Conservation (phyloP, 2,329 filamentous ascomycete genomes). For the Talaromyces amestolkiae region DNA sequence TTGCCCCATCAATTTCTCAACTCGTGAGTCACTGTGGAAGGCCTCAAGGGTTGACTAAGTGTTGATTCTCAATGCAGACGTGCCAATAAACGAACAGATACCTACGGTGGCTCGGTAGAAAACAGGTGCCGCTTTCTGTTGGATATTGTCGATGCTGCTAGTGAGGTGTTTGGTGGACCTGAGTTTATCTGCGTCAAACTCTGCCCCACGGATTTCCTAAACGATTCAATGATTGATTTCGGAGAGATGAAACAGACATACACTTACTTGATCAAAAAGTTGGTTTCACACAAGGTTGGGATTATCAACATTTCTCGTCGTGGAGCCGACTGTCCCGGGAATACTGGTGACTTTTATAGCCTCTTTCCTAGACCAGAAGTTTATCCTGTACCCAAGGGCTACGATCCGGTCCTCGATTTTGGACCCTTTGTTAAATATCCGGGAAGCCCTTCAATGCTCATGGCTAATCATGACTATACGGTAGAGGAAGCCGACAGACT, state of each 20-base stretch:
- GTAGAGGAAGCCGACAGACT: constrained; percentile 26
- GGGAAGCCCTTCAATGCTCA: constrained; percentile 26
- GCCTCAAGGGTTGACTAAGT: neutral
- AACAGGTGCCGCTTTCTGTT: constrained; percentile 34
- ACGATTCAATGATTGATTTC: constrained; percentile 22
- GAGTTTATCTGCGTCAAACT: neutral
- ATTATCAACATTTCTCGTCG: neutral
- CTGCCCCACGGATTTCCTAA: constrained; percentile 25
- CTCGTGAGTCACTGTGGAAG: neutral
- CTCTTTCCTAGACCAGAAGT: neutral
- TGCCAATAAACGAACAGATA: constrained; percentile 30
- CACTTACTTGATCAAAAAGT: constrained; percentile 19
- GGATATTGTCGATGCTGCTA: constrained; percentile 30
- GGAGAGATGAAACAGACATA: constrained; percentile 23
- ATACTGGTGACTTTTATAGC: neutral
- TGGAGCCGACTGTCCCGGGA: neutral
- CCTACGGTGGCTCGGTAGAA: constrained; percentile 33
- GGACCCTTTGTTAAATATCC: constrained; percentile 28
- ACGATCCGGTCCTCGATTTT: constrained; percentile 22
- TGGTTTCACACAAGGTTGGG: constrained; percentile 12
- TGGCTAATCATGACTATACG: constrained; percentile 28
- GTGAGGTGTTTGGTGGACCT: neutral
- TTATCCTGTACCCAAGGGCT: neutral
- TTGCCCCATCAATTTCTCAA: neutral
- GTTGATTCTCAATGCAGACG: neutral